Evolutionary conservation across 2,329 filamentous ascomycete species (phyloP), one percentile per base, ranked within the genome.

Genomic region (Botrytis medusae): DNA sequence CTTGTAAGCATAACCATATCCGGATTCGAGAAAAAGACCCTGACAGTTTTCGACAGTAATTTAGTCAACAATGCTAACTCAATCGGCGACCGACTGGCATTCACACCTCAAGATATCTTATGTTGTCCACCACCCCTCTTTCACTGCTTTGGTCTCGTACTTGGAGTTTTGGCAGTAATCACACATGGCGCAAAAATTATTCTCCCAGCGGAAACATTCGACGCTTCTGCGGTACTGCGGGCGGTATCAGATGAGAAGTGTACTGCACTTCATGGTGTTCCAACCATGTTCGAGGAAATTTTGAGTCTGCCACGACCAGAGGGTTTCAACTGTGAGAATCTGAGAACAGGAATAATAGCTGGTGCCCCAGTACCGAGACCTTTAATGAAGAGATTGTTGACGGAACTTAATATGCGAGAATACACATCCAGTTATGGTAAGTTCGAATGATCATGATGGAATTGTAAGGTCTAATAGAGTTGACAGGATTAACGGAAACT

Each of bases 101-200:
- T 95, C 25, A 90, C 88, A 0, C 83, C 87, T 4, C 84, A 85
- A 63, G 92, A 95, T 79, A 84, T 91, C 12, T 85, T 96, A 18
- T 95, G 93, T 84, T 96, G 93, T 81, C 93, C 93, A 4, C 63
- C 71, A 32, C 93, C 93, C 0, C 86, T 96, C 5, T 96, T 96
- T 85, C 93, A 96, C 84, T 95, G 92, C 84, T 95, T 95, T 79
- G 93, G 93, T 1, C 87, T 95, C 12, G 3, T 95, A 14, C 92
- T 95, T 1, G 93, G 93, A 22, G 68, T 73, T 2, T 44, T 72
- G 2, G 63, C 63, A 22, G 22, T 61, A 8, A 69, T 72, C 8
- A 69, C 71, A 6, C 63, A 72, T 51, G 92, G 93, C 64, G 89
- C 88, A 57, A 92, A 91, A 81, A 90, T 94, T 69, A 89, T 95